These are phyloP conservation scores for Claviceps arundinis DNA, from an alignment of 2,329 filamentous ascomycete species.

Conservation along the genomic window DNA sequence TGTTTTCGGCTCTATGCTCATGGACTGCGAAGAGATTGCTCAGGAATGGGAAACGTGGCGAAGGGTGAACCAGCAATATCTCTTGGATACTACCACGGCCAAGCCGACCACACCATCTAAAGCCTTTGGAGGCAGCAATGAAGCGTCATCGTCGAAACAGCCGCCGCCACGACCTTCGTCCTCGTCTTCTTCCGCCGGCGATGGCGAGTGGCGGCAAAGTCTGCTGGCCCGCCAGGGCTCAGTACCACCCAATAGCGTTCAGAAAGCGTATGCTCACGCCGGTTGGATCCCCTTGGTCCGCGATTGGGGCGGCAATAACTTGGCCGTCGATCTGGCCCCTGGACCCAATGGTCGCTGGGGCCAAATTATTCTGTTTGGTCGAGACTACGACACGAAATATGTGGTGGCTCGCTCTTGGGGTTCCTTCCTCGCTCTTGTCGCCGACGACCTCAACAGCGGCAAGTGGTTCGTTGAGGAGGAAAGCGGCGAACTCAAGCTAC, in stretches of 20 bases:
- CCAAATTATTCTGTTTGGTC: slow-evolving; percentile 90
- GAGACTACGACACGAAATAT: slow-evolving; percentile 98
- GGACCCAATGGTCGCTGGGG: slow-evolving; percentile 87
- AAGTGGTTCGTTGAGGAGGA: slow-evolving; percentile 93
- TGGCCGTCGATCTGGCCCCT: slow-evolving; percentile 84
- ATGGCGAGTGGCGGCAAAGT: slow-evolving; percentile 66
- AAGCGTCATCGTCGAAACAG: slow-evolving; percentile 56
- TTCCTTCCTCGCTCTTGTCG: slow-evolving; percentile 70
- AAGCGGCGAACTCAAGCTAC: slow-evolving; percentile 75
- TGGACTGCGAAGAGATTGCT: slow-evolving; percentile 96
- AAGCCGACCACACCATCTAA: slow-evolving; percentile 56
- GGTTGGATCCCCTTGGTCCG: slow-evolving; percentile 92
- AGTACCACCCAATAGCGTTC: slow-evolving; percentile 73
- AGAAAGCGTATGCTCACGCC: slow-evolving; percentile 85
- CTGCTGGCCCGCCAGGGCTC: slow-evolving; percentile 75
- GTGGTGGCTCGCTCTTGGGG: slow-evolving; percentile 89
- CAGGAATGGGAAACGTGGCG: slow-evolving; percentile 98
- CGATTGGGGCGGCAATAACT: slow-evolving; percentile 97
- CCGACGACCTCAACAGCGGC: slow-evolving; percentile 80
- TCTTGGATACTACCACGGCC: slow-evolving; percentile 45
- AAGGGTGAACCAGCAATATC: slow-evolving; percentile 79
- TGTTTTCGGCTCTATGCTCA: slow-evolving; percentile 84
- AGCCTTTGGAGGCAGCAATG: slow-evolving; percentile 51
- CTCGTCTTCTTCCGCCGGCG: slow-evolving; percentile 32
- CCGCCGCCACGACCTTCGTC: slow-evolving; percentile 20